Evolutionary conservation across 768 basidiomycete species (phyloP).

Genomic region (Pleurotus citrinopileatus): DNA sequence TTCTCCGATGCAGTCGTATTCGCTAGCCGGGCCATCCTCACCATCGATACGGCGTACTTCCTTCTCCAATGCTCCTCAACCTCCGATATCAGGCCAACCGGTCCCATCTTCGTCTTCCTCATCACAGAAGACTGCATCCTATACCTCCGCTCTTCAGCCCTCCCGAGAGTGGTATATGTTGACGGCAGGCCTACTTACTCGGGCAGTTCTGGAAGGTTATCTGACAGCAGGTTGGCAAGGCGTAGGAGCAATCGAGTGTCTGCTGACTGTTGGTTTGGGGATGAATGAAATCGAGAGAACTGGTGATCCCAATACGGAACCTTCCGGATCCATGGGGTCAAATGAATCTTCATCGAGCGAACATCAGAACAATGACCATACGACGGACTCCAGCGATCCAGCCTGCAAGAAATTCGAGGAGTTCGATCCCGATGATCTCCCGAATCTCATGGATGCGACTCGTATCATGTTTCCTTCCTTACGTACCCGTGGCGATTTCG

Average conservation of each 20-base stretch:
- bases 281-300: constrained; percentile 26
- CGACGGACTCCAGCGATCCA: too few species aligned
- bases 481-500: constrained; percentile 21
- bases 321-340: constrained; percentile 10
- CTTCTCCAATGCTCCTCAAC: constrained; percentile 7
- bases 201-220: constrained; percentile 86
- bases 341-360: background rate
- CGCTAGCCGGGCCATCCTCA: constrained; percentile 1
- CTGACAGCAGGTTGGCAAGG: constrained; percentile 81
- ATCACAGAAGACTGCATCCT: constrained; percentile 28
- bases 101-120: constrained; percentile 6
- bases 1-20: background rate
- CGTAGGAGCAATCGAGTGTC: constrained; percentile 60
- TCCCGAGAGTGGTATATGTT: constrained; percentile 83
- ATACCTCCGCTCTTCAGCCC: constrained; percentile 56
- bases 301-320: constrained; percentile 16
- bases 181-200: constrained; percentile 70
- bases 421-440: constrained; percentile 77
- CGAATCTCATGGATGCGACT: constrained; percentile 61
- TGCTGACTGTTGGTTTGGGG: constrained; percentile 71
- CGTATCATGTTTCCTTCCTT: constrained; percentile 67
- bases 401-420: constrained; percentile 50
- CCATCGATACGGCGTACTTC: background rate
- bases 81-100: constrained; percentile 8
- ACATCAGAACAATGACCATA: constrained; percentile 12